These are phyloP conservation scores for Lavandula angustifolia DNA, from an alignment of 257 asterid species.

Conservation along the genomic window DNA sequence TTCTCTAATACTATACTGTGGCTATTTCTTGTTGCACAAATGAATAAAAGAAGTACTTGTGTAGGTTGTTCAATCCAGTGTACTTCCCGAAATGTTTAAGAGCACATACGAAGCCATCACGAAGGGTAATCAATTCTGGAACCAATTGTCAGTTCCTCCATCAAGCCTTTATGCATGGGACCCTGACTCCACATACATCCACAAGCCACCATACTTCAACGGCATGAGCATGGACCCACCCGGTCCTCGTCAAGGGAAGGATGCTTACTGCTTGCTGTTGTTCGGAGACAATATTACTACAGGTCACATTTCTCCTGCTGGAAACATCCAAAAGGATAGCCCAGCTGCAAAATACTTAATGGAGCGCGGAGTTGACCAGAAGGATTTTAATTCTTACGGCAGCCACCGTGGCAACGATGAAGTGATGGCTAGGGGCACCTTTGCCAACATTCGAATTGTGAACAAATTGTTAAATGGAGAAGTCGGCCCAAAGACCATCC, in stretches of 20 bases:
- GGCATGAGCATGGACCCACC: slow-evolving; percentile 85
- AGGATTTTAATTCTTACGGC: slow-evolving; percentile 89
- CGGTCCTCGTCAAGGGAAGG: slow-evolving; percentile 79
- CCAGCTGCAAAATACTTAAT: slow-evolving; percentile 85
- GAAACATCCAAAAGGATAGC: slow-evolving; percentile 89
- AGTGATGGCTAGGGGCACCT: slow-evolving; percentile 94
- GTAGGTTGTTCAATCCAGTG: slow-evolving; percentile 90
- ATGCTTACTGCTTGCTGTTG: slow-evolving; percentile 79
- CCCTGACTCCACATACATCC: slow-evolving; percentile 74
- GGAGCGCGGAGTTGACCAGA: slow-evolving; percentile 83
- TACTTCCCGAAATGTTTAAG: slow-evolving; percentile 91
- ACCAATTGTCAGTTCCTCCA: slow-evolving; percentile 67
- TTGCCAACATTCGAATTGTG: slow-evolving; percentile 80
- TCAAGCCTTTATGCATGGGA: slow-evolving; percentile 85
- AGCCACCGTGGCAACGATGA: slow-evolving; percentile 98
- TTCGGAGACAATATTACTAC: slow-evolving; percentile 96
- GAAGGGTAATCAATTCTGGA: slow-evolving; percentile 79
- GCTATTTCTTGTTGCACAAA: neutral
- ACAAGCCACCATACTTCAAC: slow-evolving; percentile 87
- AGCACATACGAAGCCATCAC: slow-evolving; percentile 91
- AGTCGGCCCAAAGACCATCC: slow-evolving; percentile 90
- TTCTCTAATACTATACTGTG: neutral
- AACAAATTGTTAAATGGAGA: slow-evolving; percentile 81
- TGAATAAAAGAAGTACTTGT: neutral
- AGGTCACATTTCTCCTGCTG: slow-evolving; percentile 96